phyloP scores from a whole-genome alignment of 2,329 filamentous ascomycete genomes.

The Helotiales sp. region DNA sequence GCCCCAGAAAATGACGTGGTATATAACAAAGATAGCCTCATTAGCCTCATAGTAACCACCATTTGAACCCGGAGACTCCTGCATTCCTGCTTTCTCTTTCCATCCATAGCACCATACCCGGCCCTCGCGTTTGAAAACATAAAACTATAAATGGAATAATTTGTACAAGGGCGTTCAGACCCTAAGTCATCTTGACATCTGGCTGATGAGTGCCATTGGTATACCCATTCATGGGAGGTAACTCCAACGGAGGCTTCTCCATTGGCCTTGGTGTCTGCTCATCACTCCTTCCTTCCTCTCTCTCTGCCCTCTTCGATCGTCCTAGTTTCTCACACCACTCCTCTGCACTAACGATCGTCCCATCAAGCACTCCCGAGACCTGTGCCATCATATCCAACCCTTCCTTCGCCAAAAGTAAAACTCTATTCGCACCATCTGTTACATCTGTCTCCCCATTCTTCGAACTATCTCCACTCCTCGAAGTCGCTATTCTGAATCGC shows the following conservation, averaged over 20 bases:
- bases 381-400: conserved; percentile 93
- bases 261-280: not conserved
- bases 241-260: conserved; percentile 19
- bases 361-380: conserved; percentile 83
- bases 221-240: conserved; percentile 13
- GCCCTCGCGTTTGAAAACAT: not conserved
- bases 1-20: conserved; percentile 1
- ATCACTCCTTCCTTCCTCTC: conserved; percentile 15
- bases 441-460: conserved; percentile 42
- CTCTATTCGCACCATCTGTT: conserved; percentile 67
- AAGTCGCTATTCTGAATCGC: conserved; percentile 74
- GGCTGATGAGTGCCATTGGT: conserved; percentile 9
- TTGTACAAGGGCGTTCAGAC: not conserved
- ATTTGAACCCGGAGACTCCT: not conserved
- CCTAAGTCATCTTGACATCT: conserved; percentile 26
- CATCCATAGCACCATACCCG: not conserved
- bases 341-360: conserved; percentile 87
- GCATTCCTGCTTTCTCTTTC: not conserved
- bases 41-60: not conserved
- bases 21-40: conserved; percentile 7
- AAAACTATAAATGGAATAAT: conserved; percentile 2
- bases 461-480: conserved; percentile 35
- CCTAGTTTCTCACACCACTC: conserved; percentile 84
- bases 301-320: conserved; percentile 35
- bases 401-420: conserved; percentile 84